These are phyloP conservation scores for Salisapilia sapeloensis DNA, from an alignment of 352 stramenopile genomes.

Conservation along the genomic window DNA sequence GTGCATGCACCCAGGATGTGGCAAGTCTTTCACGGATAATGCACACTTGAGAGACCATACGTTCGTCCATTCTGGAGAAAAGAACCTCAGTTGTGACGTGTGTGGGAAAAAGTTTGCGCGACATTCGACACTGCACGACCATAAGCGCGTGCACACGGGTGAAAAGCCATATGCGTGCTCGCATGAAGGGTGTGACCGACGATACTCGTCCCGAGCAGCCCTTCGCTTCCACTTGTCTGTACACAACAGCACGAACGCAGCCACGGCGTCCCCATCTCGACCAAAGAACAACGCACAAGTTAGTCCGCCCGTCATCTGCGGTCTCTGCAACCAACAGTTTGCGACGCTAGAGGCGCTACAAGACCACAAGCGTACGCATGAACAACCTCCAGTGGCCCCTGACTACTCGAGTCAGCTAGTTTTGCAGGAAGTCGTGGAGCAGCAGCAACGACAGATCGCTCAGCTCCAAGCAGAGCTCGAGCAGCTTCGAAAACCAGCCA, in stretches of 20 bases:
- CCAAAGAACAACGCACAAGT: conserved; percentile 3
- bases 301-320: too few relatives aligned
- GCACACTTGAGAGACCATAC: conserved; percentile 49
- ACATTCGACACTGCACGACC: conserved; percentile 34
- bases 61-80: conserved; percentile 55
- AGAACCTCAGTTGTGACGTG: conserved; percentile 23
- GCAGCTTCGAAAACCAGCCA: conserved; percentile 8
- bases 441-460: conserved; percentile 28
- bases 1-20: conserved; percentile 43
- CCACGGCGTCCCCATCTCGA: conserved; percentile 1
- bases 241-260: conserved; percentile 9
- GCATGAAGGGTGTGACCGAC: conserved; percentile 7
- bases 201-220: conserved; percentile 33
- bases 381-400: neutral
- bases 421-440: too few relatives aligned
- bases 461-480: conserved; percentile 15
- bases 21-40: conserved; percentile 55
- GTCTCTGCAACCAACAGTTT: too few relatives aligned
- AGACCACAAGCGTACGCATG: too few relatives aligned
- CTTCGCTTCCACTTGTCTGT: conserved; percentile 33
- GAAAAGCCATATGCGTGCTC: conserved; percentile 50
- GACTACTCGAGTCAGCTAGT: neutral
- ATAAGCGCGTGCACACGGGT: conserved; percentile 49
- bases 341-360: too few relatives aligned
- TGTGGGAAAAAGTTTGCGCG: conserved; percentile 36